Percentiles rank a stretch among this genome's conserved stretches.
These are phyloP conservation scores for Prinsepia uniflora DNA, from an alignment of 306 rosid species.

Conservation along the genomic window DNA sequence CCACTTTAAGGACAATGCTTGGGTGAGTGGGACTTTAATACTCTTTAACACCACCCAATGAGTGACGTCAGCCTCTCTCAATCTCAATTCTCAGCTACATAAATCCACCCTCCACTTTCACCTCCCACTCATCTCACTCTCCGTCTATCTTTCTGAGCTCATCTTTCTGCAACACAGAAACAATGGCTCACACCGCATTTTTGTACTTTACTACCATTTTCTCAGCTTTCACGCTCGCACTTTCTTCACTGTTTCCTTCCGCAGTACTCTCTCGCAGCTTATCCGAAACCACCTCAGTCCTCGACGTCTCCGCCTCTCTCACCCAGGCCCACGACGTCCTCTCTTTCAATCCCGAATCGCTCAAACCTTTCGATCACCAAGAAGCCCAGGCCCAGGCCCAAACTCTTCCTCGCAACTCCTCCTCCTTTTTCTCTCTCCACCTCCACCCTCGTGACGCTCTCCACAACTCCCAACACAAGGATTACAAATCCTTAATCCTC, in stretches of 20 bases:
- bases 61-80: background rate
- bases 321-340: constrained; percentile 51
- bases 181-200: constrained; percentile 37
- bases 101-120: constrained; percentile 28
- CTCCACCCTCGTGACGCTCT: constrained; percentile 54
- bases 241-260: constrained; percentile 9
- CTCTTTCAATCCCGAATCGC: constrained; percentile 30
- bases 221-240: constrained; percentile 10
- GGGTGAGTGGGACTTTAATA: no score
- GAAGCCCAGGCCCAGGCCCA: constrained; percentile 11
- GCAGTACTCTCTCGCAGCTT: constrained; percentile 31
- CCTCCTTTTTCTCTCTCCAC: constrained; percentile 31
- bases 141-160: no score
- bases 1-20: background rate
- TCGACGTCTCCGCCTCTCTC: constrained; percentile 57
- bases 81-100: constrained; percentile 15
- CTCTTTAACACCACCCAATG: no score
- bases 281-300: constrained; percentile 27
- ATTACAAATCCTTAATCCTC: constrained; percentile 42
- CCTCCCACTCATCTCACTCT: background rate
- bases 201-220: constrained; percentile 12
- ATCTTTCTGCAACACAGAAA: constrained; percentile 7
- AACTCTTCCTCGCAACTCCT: constrained; percentile 1
- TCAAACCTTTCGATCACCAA: constrained; percentile 11
- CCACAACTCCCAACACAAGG: constrained; percentile 30